Evolutionary conservation across 768 basidiomycete species (phyloP).

Genomic region (Jaapia argillacea): DNA sequence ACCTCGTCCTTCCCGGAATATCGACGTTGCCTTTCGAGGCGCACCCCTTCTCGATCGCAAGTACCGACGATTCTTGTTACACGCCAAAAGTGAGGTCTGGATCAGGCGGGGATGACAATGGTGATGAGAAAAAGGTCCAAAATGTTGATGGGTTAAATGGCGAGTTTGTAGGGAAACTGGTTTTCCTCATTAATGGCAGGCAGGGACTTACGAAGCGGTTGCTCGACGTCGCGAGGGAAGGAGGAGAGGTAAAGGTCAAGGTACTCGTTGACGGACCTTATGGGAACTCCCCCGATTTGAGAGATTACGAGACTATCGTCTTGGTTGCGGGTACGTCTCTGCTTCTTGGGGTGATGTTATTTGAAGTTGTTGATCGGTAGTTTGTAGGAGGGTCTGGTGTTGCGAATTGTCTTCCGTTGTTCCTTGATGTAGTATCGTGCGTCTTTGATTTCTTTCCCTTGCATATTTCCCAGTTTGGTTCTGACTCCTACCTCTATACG

Average conservation of each 20-base stretch:
- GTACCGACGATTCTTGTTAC: conserved; percentile 8
- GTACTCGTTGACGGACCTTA: conserved; percentile 56
- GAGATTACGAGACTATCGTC: conserved; percentile 32
- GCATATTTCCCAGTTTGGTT: conserved; percentile 26
- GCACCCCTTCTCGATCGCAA: conserved; percentile 56
- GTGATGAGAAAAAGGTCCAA: conserved; percentile 1
- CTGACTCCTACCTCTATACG: conserved; percentile 38
- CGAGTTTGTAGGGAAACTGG: conserved; percentile 29
- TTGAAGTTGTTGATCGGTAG: too few relatives aligned
- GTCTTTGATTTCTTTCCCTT: neutral
- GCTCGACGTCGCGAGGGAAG: conserved; percentile 19
- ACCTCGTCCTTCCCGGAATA: conserved; percentile 37
- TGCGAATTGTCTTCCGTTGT: too few relatives aligned
- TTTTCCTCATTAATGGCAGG: conserved; percentile 49
- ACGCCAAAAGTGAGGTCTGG: neutral
- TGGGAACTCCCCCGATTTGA: conserved; percentile 30
- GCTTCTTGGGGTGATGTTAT: too few relatives aligned
- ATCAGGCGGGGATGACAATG: conserved; percentile 8
- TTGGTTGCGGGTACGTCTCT: conserved; percentile 46
- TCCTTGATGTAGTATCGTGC: conserved; percentile 9
- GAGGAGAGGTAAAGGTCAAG: conserved; percentile 27
- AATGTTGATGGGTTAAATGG: too few relatives aligned
- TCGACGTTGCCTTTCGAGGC: conserved; percentile 37
- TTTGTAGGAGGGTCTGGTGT: too few relatives aligned
- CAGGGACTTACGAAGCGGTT: conserved; percentile 51